Evolutionary conservation across 331 rosid species (phyloP), one percentile per base, ranked within the genome.

Genomic region (Dryas integrifolia): DNA sequence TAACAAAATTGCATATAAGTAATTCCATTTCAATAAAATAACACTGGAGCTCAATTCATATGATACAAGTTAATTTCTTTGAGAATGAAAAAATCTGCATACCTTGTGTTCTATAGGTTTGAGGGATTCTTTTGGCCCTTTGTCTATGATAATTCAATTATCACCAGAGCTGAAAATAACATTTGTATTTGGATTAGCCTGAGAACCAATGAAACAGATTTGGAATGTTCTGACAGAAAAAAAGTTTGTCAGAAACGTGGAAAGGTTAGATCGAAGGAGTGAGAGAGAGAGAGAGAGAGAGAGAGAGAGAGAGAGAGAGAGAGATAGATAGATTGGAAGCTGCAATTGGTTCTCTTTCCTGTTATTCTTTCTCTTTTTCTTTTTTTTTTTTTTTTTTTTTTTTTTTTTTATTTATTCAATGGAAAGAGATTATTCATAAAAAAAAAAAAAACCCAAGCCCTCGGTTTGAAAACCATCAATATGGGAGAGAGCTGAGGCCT

Each of bases 241-340:
- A 68, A 69, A 77, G 69, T 56, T 67, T 70, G 75, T 73, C 74
- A 77, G 82, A 82, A 85, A 56, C 72, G 63, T 67, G 77, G 84
- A 85, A 80, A 48, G 60, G 69, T 79, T 67, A 65, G 86, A 82
- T 62, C 77, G 85, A 82, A 70, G 80, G 75, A 72, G 75, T 51
- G 48, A 69, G 75, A 51, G 48, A 73, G 47, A 76, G 55, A 14
- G 45, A 46, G 11, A 9, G 57, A 56, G 40, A 44, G 4, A n/a
- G 8, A 62, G 30, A 15, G 85, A 72, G 73, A 81, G 69, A 62
- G 76, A 68, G 73, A 65, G 46, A 71, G 18, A 74, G 56, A 8
- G 30, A 57, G 24, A 69, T 12, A 8, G 50, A 61, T 63, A 63
- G 74, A 56, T 66, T 41, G 62, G 61, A 65, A 83, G 62, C 50